Percentiles rank a stretch among this genome's conserved stretches.
Conservation (phyloP, 495 filamentous ascomycete genomes). For the Xanthoparmelia taractica region DNA sequence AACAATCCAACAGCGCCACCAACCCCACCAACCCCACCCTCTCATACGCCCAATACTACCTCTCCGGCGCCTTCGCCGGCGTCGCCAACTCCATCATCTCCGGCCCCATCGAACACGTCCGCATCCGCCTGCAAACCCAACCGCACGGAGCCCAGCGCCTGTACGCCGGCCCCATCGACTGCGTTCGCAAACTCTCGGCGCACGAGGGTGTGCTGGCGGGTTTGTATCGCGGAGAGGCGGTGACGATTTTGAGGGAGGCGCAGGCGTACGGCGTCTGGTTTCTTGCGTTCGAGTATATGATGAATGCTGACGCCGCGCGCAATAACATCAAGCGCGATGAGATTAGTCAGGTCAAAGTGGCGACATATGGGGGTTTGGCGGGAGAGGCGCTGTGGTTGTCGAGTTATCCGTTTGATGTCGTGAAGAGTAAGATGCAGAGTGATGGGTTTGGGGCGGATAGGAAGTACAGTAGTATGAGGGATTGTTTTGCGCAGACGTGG, state of each 20-base stretch:
- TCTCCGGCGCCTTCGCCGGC: slow-evolving; percentile 85
- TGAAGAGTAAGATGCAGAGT: slow-evolving; percentile 99
- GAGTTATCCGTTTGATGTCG: slow-evolving; percentile 91
- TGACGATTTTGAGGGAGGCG: slow-evolving; percentile 82
- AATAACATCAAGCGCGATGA: slow-evolving; percentile 67
- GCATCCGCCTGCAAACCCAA: slow-evolving; percentile 96
- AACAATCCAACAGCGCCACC: slow-evolving; percentile 56
- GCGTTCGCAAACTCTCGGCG: slow-evolving; percentile 70
- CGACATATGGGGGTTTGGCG: slow-evolving; percentile 84
- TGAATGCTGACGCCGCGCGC: slow-evolving; percentile 76
- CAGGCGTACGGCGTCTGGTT: slow-evolving; percentile 97
- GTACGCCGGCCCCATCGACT: slow-evolving; percentile 82
- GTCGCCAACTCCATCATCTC: slow-evolving; percentile 84
- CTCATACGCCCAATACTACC: slow-evolving; percentile 78
- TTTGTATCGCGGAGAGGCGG: slow-evolving; percentile 76
- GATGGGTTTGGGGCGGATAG: slow-evolving; percentile 71
- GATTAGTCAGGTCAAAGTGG: slow-evolving; percentile 75
- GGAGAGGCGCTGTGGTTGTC: slow-evolving; percentile 89
- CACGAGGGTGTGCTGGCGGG: slow-evolving; percentile 60
- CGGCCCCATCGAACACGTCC: slow-evolving; percentile 90
- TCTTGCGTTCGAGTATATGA: slow-evolving; percentile 86
- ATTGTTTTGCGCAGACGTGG: slow-evolving; percentile 83
- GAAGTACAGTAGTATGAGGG: slow-evolving; percentile 73
- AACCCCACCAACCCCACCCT: slow-evolving; percentile 41
- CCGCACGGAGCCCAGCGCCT: slow-evolving; percentile 73